phyloP scores from a whole-genome alignment of 1,139 yeast genomes.

The Diutina mesorugosa region DNA sequence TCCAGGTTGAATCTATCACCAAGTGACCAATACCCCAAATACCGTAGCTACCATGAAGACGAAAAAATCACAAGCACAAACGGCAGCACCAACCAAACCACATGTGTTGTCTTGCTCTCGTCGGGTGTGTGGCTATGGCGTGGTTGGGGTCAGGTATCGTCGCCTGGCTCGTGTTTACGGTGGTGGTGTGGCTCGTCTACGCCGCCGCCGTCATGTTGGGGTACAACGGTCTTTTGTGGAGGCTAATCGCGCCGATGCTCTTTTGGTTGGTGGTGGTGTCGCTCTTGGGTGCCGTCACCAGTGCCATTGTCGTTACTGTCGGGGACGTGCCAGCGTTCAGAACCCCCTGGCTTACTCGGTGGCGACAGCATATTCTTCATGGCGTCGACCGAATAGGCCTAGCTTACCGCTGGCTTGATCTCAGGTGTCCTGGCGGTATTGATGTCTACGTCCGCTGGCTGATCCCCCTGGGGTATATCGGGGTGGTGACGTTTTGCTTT shows the following conservation, averaged over 20 bases:
- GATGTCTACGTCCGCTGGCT: slow-evolving; percentile 5
- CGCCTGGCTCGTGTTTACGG: background rate
- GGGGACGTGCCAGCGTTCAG: slow-evolving; percentile 43
- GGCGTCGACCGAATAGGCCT: background rate
- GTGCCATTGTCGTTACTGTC: slow-evolving; percentile 15
- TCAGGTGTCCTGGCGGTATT: background rate
- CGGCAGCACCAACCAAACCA: too few relatives aligned
- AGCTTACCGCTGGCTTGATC: background rate
- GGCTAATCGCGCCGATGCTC: background rate
- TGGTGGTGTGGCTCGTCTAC: background rate
- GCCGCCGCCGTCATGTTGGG: background rate
- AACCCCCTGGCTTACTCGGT: slow-evolving; percentile 13
- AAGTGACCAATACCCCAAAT: too few relatives aligned
- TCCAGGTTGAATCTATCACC: too few relatives aligned
- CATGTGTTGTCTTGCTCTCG: background rate
- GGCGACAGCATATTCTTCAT: background rate
- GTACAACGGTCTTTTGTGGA: background rate
- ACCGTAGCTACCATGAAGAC: too few relatives aligned
- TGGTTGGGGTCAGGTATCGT: background rate
- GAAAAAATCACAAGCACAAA: too few relatives aligned
- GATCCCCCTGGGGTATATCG: slow-evolving; percentile 38
- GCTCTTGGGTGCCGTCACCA: background rate
- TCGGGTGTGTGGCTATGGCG: background rate
- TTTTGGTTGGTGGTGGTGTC: slow-evolving; percentile 4
- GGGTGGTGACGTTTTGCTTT: slow-evolving; percentile 33